Base-by-base conservation (phyloP, 495 filamentous ascomycete species). In the Collariella sp. region DNA sequence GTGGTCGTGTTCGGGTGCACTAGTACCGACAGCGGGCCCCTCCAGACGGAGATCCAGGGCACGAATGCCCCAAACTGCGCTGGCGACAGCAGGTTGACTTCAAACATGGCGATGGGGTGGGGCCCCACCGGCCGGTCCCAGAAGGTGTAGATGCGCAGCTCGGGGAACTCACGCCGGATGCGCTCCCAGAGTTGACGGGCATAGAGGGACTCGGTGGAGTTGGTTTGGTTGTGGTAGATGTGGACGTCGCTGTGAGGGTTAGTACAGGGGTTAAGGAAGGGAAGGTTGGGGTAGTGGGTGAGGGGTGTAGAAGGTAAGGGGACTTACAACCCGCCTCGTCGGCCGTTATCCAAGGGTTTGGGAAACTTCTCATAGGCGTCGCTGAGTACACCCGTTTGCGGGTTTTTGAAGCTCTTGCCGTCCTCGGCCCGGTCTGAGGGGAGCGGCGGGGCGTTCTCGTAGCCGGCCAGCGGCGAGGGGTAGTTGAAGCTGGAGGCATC, bases 21-120 rank as follows among this genome's bases (percentile, higher is more conserved):
- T 50, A 96, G 69, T 2, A 70, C 90, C 44, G 83, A 88, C 50
- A 96, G 67, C 26, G 89, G 89, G 0, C 90, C 90, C 1, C 91
- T 79, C 63, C 91, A 83, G 51, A 95, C 82, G 23, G 88, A 78
- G 40, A 96, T 72, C 90, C 90, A 96, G 0, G 85, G 75, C 19
- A 95, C 67, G 59, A 95, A 91, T 0, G 89, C 90, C 3, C 89
- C 89, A 59, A 95, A 93, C 66, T 96, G 87, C 5, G 82, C 81
- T 0, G 90, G 90, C 0, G 83, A 88, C 66, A 90, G 86, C 24
- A 96, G 35, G 57, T 93, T 93, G 15, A 95, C 91, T 67, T 96
- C 90, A 59, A 96, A 88, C 90, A 96, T 96, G 42, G 82, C 87
- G 0, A 88, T 70, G 0, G 85, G 83, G 61, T 96, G 90, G 2